These are phyloP conservation scores for Cryptococcus sp. DNA, from an alignment of 1,284 basidiomycete genomes.

Conservation along the genomic window DNA sequence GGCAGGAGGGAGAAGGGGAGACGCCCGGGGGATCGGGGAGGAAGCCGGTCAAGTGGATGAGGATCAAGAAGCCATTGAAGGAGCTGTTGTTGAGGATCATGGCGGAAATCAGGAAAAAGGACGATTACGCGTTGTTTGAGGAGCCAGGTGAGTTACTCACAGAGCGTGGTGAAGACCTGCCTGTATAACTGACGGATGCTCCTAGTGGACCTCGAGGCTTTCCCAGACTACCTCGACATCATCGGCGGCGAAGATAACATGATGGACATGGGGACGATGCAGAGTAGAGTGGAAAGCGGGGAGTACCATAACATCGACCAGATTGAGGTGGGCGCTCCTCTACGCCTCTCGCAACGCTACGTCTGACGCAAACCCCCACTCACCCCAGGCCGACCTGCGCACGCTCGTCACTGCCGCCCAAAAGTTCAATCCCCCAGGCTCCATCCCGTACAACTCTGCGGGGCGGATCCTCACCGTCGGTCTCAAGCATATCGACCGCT, in stretches of 20 bases:
- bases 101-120: slow-evolving; percentile 38
- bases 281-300: slow-evolving; percentile 43
- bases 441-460: slow-evolving; percentile 41
- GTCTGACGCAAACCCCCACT: not conserved
- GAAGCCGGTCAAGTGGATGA: slow-evolving; percentile 30
- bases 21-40: slow-evolving; percentile 12
- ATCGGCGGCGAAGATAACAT: slow-evolving; percentile 49
- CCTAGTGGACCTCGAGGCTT: slow-evolving; percentile 40
- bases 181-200: not conserved
- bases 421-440: slow-evolving; percentile 43
- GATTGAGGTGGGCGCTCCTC: slow-evolving; percentile 34
- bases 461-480: slow-evolving; percentile 36
- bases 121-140: slow-evolving; percentile 47
- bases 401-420: slow-evolving; percentile 36
- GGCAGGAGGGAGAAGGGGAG: slow-evolving; percentile 3
- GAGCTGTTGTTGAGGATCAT: slow-evolving; percentile 41
- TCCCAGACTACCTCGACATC: slow-evolving; percentile 42
- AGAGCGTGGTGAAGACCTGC: too few species aligned
- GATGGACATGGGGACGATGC: slow-evolving; percentile 51
- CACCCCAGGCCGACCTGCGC: slow-evolving; percentile 35
- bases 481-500: slow-evolving; percentile 44
- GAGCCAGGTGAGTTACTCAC: slow-evolving; percentile 35
- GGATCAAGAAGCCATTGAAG: slow-evolving; percentile 41
- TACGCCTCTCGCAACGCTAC: not conserved
- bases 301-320: slow-evolving; percentile 39